Base-by-base conservation (phyloP, 345 rosid genomes). In the Eutrema yunnanense region DNA sequence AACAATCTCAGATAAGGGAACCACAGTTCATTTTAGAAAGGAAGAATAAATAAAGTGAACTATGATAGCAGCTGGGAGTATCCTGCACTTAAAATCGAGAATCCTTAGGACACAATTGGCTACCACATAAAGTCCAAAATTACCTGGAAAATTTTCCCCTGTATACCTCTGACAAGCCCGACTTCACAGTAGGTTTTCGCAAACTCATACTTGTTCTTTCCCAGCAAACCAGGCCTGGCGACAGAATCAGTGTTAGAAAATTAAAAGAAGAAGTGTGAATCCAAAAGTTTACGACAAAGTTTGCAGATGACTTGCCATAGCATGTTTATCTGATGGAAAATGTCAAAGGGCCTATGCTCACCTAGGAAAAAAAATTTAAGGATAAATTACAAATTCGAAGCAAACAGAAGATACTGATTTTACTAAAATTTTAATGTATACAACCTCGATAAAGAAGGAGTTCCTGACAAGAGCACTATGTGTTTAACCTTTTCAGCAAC, bases 361-460 rank as follows among this genome's bases (percentile, higher is more conserved):
- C 83, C 86, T 80, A 84, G 86, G 84, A 57, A 68, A 78, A 38
- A 22, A 53, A 42, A 14, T 58, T 26, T 19, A 41, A 27, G 57
- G 54, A 53, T 49, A 67, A 53, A 51, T 37, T 5, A 53, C 53
- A 75, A 54, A 59, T 11, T 74, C 66, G 29, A 73, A 57, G 52
- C 40, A 54, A 49, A 49, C 36, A 49, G 36, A 71, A 37, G 58
- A 62, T 43, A 67, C 62, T 27, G 41, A 44, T 65, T 43, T 60
- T 59, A 59, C 50, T 67, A 41, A 72, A 63, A 65, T 33, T 67
- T 13, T 62, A 7, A 61, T 37, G 53, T 48, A 67, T 62, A 88
- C 84, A 89, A 94, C 98, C 98, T 94, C 76, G 97, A 91, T 81
- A 94, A 81, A 70, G 98, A 94, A 75, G 98, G 98, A 49, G 98